These are phyloP conservation scores for Kwoniella sp. DNA, from an alignment of 768 basidiomycete genomes.

Conservation along the genomic window DNA sequence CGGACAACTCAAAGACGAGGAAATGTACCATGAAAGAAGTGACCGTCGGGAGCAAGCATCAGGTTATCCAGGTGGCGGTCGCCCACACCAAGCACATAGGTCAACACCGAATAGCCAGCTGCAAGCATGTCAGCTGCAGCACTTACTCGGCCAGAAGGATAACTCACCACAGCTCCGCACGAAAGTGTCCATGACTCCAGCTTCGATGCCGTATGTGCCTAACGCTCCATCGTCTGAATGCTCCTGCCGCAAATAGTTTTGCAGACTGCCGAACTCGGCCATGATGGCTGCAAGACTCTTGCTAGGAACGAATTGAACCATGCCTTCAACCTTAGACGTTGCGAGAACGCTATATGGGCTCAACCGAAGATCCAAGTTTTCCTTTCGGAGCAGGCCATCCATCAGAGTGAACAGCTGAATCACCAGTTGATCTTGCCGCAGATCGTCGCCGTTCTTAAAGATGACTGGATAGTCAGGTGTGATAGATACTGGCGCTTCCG, in stretches of 20 bases:
- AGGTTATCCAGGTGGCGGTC: slow-evolving; percentile 96
- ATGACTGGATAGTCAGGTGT: slow-evolving; percentile 77
- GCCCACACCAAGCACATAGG: slow-evolving; percentile 91
- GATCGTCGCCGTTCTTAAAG: slow-evolving; percentile 98
- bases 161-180: slow-evolving; percentile 87
- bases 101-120: slow-evolving; percentile 98
- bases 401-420: slow-evolving; percentile 98
- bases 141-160: background rate
- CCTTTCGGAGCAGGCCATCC: slow-evolving; percentile 87
- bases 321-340: slow-evolving; percentile 84
- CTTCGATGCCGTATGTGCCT: slow-evolving; percentile 91
- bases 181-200: slow-evolving; percentile 90
- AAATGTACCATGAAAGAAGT: slow-evolving; percentile 84
- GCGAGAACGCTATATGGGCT: slow-evolving; percentile 79
- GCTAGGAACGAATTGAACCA: slow-evolving; percentile 93
- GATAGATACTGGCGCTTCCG: slow-evolving; percentile 52
- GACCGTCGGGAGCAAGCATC: slow-evolving; percentile 88
- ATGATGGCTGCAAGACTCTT: slow-evolving; percentile 93
- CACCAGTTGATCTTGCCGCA: slow-evolving; percentile 96
- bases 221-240: slow-evolving; percentile 93
- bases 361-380: slow-evolving; percentile 87
- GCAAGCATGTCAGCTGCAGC: background rate
- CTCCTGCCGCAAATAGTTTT: slow-evolving; percentile 79
- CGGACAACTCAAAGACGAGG: too few relatives aligned
- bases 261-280: slow-evolving; percentile 64